These are phyloP conservation scores for Bullera alba DNA, from an alignment of 768 basidiomycete genomes.

Conservation along the genomic window DNA sequence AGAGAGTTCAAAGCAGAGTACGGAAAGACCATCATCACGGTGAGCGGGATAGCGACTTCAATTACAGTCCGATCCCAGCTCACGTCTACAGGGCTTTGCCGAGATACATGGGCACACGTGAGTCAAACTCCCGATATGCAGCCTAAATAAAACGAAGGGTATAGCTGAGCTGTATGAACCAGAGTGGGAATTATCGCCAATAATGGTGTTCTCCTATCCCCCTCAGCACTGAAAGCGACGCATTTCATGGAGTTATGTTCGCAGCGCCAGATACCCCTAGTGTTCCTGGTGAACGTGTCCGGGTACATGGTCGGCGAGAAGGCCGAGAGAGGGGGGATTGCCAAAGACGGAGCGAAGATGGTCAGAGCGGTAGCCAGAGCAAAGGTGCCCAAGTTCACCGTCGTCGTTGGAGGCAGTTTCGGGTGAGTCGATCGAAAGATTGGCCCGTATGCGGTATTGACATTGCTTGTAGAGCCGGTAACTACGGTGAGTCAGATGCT, in stretches of 20 bases:
- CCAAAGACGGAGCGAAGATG: conserved; percentile 95
- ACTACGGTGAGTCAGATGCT: conserved; percentile 64
- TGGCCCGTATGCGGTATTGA: neutral
- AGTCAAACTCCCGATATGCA: conserved; percentile 3
- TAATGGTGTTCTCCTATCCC: conserved; percentile 90
- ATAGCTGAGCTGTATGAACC: neutral
- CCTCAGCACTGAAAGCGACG: conserved; percentile 85
- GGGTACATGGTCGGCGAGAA: conserved; percentile 96
- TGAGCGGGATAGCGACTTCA: conserved; percentile 43
- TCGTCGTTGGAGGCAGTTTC: conserved; percentile 86
- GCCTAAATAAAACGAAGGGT: neutral
- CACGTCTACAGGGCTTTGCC: conserved; percentile 30
- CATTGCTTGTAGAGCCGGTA: conserved; percentile 57
- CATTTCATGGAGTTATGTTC: conserved; percentile 94
- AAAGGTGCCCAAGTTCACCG: conserved; percentile 88
- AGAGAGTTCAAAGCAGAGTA: conserved; percentile 96
- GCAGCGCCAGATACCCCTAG: conserved; percentile 76
- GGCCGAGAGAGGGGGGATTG: conserved; percentile 88
- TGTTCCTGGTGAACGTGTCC: conserved; percentile 94
- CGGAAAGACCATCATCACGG: conserved; percentile 81
- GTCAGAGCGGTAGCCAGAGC: conserved; percentile 66
- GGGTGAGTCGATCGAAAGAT: conserved; percentile 47
- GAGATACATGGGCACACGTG: conserved; percentile 41
- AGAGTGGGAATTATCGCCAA: conserved; percentile 84
- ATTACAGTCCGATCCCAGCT: neutral